Conservation (phyloP, 2,329 filamentous ascomycete species). For the Pseudocercospora fuligena region DNA sequence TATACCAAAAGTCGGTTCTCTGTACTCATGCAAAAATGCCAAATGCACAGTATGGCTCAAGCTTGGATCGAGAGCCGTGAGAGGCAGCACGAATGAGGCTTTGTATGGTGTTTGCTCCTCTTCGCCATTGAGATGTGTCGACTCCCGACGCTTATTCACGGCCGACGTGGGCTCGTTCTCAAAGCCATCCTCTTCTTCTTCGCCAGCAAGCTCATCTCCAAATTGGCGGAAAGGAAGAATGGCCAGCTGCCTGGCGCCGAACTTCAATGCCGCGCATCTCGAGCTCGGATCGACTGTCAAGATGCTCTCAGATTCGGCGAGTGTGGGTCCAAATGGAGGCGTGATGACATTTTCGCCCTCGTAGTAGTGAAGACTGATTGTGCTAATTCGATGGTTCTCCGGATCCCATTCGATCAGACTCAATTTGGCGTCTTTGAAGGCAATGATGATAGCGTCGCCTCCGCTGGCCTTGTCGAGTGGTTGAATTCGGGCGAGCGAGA, state of each 20-base stretch:
- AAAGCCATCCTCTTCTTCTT: slow-evolving; percentile 71
- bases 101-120: slow-evolving; percentile 70
- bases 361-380: slow-evolving; percentile 96
- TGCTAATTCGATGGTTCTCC: slow-evolving; percentile 76
- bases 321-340: slow-evolving; percentile 74
- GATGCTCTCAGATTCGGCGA: slow-evolving; percentile 78
- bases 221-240: slow-evolving; percentile 89
- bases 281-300: slow-evolving; percentile 88
- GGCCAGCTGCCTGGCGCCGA: slow-evolving; percentile 84
- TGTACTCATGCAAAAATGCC: slow-evolving; percentile 93
- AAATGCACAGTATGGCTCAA: slow-evolving; percentile 89
- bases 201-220: slow-evolving; percentile 74
- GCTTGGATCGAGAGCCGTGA: slow-evolving; percentile 84
- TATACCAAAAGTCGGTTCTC: slow-evolving; percentile 96
- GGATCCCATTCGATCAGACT: slow-evolving; percentile 94
- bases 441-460: slow-evolving; percentile 81
- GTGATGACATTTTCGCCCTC: slow-evolving; percentile 76
- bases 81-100: slow-evolving; percentile 88
- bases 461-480: slow-evolving; percentile 73
- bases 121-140: slow-evolving; percentile 44
- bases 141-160: slow-evolving; percentile 22
- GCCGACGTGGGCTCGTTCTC: slow-evolving; percentile 65
- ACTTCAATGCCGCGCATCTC: slow-evolving; percentile 92
- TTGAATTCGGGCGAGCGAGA: slow-evolving; percentile 79
- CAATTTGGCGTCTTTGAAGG: slow-evolving; percentile 89